Evolutionary conservation across 345 rosid genomes (phyloP).

Genomic region (Eucalyptus curtisii): DNA sequence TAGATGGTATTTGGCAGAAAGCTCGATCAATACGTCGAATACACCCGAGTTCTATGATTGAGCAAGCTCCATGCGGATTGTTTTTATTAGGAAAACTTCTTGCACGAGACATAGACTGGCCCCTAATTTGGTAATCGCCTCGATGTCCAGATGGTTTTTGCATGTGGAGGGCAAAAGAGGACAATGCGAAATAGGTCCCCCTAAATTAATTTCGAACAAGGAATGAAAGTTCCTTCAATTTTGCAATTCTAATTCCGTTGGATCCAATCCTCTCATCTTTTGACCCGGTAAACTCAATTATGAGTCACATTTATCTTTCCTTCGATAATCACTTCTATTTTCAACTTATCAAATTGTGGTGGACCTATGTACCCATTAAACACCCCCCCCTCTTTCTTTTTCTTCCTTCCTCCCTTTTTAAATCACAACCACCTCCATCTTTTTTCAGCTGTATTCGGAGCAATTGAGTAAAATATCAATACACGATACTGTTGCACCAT

Average conservation of each 20-base stretch:
- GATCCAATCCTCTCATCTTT: not conserved
- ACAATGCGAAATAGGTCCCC: not conserved
- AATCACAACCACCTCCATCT: not conserved
- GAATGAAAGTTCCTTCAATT: not conserved
- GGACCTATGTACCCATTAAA: not conserved
- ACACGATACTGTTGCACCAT: fast-evolving
- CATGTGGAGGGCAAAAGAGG: not conserved
- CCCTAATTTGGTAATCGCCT: not conserved
- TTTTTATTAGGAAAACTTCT: not conserved
- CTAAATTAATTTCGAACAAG: not conserved
- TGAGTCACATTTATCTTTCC: not conserved
- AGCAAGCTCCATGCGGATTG: not conserved
- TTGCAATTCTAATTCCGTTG: not conserved
- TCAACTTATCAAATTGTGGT: not conserved
- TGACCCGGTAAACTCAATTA: not conserved
- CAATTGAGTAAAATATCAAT: not conserved
- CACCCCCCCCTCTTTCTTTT: not conserved
- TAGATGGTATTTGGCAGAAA: not conserved
- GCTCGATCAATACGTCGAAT: not conserved
- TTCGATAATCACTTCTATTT: too few relatives aligned
- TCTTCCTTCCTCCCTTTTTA: not conserved
- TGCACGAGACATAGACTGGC: not conserved
- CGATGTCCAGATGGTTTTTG: not conserved
- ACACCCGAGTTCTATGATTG: not conserved
- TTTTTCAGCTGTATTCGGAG: not conserved